Percentiles rank a stretch among this genome's conserved stretches.
phyloP scores from a whole-genome alignment of 371 early-diverging fungal species.

The Mucor velutinosus region DNA sequence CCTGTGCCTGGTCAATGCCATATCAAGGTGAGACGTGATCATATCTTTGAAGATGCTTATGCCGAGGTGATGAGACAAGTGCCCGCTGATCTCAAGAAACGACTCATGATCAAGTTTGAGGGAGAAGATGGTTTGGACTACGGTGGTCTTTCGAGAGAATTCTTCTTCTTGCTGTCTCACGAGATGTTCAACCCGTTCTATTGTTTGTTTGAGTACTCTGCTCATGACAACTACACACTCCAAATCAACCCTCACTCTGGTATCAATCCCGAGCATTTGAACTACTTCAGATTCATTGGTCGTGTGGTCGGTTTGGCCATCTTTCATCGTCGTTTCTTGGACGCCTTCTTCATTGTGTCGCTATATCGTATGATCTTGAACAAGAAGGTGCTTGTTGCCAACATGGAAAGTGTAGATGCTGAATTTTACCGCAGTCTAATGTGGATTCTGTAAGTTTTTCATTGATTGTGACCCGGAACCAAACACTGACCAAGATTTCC shows the following conservation, averaged over 20 bases:
- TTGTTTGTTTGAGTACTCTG: conserved; percentile 95
- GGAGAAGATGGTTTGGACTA: conserved; percentile 98
- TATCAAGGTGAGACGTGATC: conserved; percentile 84
- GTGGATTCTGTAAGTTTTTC: conserved; percentile 83
- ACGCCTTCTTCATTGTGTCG: conserved; percentile 94
- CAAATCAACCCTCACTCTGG: conserved; percentile 96
- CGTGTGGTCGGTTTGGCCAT: conserved; percentile 96
- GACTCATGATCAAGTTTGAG: conserved; percentile 96
- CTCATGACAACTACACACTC: conserved; percentile 95
- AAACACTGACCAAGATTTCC: not conserved
- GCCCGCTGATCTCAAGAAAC: conserved; percentile 88
- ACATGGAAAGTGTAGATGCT: conserved; percentile 97
- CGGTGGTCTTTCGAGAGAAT: conserved; percentile 97
- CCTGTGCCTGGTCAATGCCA: conserved; percentile 89
- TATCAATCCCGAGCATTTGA: conserved; percentile 97
- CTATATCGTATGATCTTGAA: conserved; percentile 97
- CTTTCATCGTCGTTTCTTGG: conserved; percentile 96
- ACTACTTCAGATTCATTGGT: conserved; percentile 99
- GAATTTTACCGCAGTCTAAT: conserved; percentile 90
- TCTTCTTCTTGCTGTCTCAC: conserved; percentile 94
- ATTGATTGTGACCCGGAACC: not conserved
- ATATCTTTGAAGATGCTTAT: conserved; percentile 94
- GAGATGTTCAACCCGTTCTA: conserved; percentile 99
- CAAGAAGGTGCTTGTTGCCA: conserved; percentile 85
- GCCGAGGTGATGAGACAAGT: conserved; percentile 89